A percentile compares a stretch with the other conserved stretches of the same genome.
phyloP scores from a whole-genome alignment of 164 flowering plant species.

The Vitis rupestris region DNA sequence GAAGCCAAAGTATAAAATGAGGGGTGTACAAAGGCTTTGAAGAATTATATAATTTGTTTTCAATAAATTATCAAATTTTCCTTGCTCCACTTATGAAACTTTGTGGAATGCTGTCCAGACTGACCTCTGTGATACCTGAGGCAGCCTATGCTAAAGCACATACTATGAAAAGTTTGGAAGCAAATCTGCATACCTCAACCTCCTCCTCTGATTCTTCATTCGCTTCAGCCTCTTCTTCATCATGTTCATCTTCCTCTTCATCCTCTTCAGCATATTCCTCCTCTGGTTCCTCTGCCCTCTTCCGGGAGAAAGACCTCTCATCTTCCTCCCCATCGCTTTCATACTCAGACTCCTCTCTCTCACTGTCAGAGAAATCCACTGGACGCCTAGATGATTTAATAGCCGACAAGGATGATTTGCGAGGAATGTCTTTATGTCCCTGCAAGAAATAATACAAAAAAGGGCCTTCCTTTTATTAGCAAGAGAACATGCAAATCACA shows the following conservation, averaged over 20 bases:
- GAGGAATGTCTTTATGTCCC: conserved; percentile 59
- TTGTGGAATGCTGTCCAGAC: too few species aligned
- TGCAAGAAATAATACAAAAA: conserved; percentile 28
- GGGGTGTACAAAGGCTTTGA: too few species aligned
- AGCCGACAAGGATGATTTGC: conserved; percentile 56
- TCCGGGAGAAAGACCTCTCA: conserved; percentile 53
- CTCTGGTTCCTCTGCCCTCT: conserved; percentile 56
- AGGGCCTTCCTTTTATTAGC: not conserved
- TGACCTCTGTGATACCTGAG: too few species aligned
- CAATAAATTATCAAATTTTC: too few species aligned
- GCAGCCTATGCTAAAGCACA: too few species aligned
- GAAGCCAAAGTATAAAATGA: too few species aligned
- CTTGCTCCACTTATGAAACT: too few species aligned
- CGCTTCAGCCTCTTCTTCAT: conserved; percentile 41
- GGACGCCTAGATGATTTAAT: conserved; percentile 59
- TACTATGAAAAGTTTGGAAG: too few species aligned
- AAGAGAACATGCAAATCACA: not conserved
- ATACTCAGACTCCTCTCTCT: conserved; percentile 91
- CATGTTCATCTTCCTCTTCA: conserved; percentile 44
- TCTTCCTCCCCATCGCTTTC: conserved; percentile 89
- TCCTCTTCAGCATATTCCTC: conserved; percentile 68
- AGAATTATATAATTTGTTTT: too few species aligned
- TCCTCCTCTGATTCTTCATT: conserved; percentile 62
- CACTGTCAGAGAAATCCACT: conserved; percentile 77
- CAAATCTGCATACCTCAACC: conserved; percentile 44